Base-by-base conservation (phyloP, 768 basidiomycete genomes). In the Termitomyces sp. region DNA sequence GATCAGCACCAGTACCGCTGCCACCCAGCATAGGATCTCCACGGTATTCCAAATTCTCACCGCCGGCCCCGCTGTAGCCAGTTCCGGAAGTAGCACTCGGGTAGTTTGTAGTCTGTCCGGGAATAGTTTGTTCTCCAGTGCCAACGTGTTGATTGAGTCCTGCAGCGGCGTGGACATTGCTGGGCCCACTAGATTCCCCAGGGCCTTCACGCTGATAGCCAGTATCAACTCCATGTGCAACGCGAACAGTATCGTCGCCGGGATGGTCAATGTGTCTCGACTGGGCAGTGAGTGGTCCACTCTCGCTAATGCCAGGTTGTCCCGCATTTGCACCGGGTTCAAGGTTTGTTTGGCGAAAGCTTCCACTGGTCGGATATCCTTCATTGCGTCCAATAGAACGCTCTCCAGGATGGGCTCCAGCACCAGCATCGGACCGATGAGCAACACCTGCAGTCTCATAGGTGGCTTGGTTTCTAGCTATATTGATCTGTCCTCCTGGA, bases 1-100 rank as follows among this genome's bases (percentile, higher is more conserved):
- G 26, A 5, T 58, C 53, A 11, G 49, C 43, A 37, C 57, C 49
- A 12, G 50, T 46, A 10, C 55, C 55, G 26, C 50, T 56, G 22
- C 50, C 38, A 12, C 55, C 55, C 10, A 45, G 14, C 55, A 56
- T 42, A 35, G 42, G 30, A 24, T 56, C 50, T 38, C 45, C 45
- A 44, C 55, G 55, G 11, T 51, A 46, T 21, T 45, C 50, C 21
- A 52, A 5, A 30, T 56, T 56, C 5, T 56, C 55, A 44, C 55
- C 55, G 9, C 55, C 55, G 17, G 30, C 55, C 19, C 55, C 55
- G 14, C 55, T 35, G 15, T 50, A 28, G 1, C 49, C 49, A 32
- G 30, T 17, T 12, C 35, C 49, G 38, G 28, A 38, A 22, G 15
- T 10, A 30, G 21, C 32, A 44, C 54, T 42, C 15, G 41, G 24